Conservation (phyloP, 2,329 filamentous ascomycete species). For the Aspergillus tubingensis region DNA sequence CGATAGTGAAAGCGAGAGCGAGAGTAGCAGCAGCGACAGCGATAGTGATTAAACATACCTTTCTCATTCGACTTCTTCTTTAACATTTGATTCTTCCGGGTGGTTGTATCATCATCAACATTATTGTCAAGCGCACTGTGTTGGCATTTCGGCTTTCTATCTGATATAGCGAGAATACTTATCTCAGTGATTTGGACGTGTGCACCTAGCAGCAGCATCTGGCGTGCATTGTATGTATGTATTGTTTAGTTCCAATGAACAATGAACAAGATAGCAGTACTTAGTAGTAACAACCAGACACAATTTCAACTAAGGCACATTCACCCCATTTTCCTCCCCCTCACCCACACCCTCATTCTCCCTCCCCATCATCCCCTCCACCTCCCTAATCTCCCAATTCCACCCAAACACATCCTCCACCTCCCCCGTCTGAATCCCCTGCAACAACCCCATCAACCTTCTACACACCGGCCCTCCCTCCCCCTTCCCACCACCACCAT, state of each 20-base stretch:
- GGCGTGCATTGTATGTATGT: too few relatives aligned
- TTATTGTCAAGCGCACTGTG: not conserved
- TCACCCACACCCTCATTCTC: conserved; percentile 25
- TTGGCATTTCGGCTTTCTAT: too few relatives aligned
- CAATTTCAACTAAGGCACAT: conserved; percentile 22
- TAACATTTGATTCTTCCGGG: not conserved
- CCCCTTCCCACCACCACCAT: conserved; percentile 37
- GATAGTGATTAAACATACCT: conserved; percentile 6
- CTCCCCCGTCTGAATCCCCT: conserved; percentile 83
- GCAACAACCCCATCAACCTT: conserved; percentile 72
- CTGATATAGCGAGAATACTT: too few relatives aligned
- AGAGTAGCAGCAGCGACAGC: conserved; percentile 15
- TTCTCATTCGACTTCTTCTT: too few relatives aligned
- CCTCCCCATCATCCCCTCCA: conserved; percentile 27
- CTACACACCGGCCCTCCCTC: conserved; percentile 67
- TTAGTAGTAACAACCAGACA: too few relatives aligned
- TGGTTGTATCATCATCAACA: not conserved
- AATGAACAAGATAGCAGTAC: too few relatives aligned
- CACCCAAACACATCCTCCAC: conserved; percentile 76
- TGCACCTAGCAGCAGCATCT: too few relatives aligned
- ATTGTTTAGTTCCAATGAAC: too few relatives aligned
- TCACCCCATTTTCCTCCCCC: conserved; percentile 24
- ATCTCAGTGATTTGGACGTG: too few relatives aligned
- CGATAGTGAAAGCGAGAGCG: conserved; percentile 16
- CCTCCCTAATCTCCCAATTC: conserved; percentile 50